Evolutionary conservation across 73 alveolate genomes (phyloP), one percentile per base, ranked within the genome.

Genomic region (Stentor coeruleus): DNA sequence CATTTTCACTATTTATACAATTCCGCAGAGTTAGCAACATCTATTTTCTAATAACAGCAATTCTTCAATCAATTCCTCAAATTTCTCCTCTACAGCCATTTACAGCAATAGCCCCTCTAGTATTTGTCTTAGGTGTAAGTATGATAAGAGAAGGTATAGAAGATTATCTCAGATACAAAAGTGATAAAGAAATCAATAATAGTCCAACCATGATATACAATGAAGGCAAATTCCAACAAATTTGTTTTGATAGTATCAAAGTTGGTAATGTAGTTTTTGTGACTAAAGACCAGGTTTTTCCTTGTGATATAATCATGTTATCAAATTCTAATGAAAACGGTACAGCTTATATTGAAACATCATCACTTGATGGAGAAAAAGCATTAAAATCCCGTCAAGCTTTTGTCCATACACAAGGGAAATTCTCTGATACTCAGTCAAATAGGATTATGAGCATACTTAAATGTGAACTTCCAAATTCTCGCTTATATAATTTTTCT

Each of bases 301-400:
- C 99, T 3, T 95, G 98, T 30, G 99, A 97, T 88, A 81, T 96
- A 85, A 89, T 96, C 39, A 86, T 97, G 37, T 84, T 97, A 3
- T 96, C 93, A 49, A 88, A 95, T 57, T 87, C 95, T 28, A 82
- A 88, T 39, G 97, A 92, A n/a, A 98, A 94, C 37, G 98, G 98
- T 20, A 89, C 91, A 28, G 92, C 97, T 76, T 96, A 84, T 87
- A 97, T 95, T 36, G 96, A 96, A 89, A 97, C 99, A 2, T 91
- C 97, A 0, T 81, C 95, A 81, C 91, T 97, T 59, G 99, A 97
- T 94, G 99, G 99, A 3, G 99, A 97, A 87, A 97, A 96, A 91
- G 94, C 93, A 60, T 87, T 96, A 15, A 97, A 97, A 88, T 87
- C 91, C 85, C 91, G 94, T 49, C 33, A 85, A 2, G 85, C 94